Evolutionary conservation across 2,329 filamentous ascomycete species (phyloP), one percentile per base, ranked within the genome.

Genomic region (Cladosporium sphaerospermum): DNA sequence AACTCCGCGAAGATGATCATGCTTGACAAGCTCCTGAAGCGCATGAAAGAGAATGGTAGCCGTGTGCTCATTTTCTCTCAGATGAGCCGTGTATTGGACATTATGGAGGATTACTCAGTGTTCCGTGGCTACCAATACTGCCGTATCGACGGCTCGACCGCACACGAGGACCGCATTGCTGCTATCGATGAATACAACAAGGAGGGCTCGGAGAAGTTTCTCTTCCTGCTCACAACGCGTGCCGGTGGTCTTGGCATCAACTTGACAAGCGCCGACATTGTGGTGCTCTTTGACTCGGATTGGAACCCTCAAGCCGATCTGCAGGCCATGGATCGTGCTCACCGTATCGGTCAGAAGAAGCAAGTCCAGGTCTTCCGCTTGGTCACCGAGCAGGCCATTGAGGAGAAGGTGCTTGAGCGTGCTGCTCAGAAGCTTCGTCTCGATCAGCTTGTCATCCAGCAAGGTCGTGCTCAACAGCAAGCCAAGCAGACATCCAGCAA

Each of bases 161-260:
- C 93, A 1, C 93, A 99, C 63, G 93, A 99, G 70, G 93, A 99
- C 67, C 90, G 93, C 69, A 97, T 99, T 65, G 85, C 89, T 19
- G 93, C 92, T 40, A 99, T 99, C 63, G 93, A 99, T 65, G 91
- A 97, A 9, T 99, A 99, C 80, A 99, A 99, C 75, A 95, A 88
- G 71, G 87, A 89, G 3, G 89, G 79, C 1, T 97, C 93, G 0
- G 93, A 99, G 66, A 96, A 96, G 71, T 99, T 97, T 62, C 80
- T 99, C 54, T 99, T 99, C 71, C 76, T 99, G 57, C 78, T 99
- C 43, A 99, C 93, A 0, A 99, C 93, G 37, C 85, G 93, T 72
- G 93, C 93, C 54, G 93, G 93, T 77, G 93, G 93, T 63, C 75
- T 99, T 52, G 93, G 93, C 64, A 99, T 99, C 77, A 99, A 99